Base-by-base conservation (phyloP, 805 yeast genomes). In the Barnettozyma sp. region DNA sequence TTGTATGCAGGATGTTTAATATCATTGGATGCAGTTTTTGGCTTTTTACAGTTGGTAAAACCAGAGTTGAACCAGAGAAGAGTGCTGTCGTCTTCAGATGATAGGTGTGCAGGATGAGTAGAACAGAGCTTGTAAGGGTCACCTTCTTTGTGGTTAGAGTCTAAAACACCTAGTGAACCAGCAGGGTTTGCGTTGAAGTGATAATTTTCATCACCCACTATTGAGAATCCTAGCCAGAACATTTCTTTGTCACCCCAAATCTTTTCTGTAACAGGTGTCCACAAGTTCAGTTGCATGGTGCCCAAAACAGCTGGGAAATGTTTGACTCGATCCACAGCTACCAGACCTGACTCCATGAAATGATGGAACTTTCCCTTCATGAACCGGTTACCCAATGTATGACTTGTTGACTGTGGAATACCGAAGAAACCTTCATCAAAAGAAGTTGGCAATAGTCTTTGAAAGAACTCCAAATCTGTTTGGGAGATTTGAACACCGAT, bases 201-300 rank as follows among this genome's bases (percentile, higher is more conserved):
- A 44, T 74, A 76, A 16, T 58, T 52, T 39, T 73, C 77, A 49
- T 75, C 73, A 8, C 83, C 78, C 38, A 66, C 62, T 38, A 68
- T 55, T 21, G 71, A 66, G 54, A 74, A 61, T 3, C 78, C 78
- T 14, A 78, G 51, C 85, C 85, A 78, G 45, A 76, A 72, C 45
- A 76, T 59, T 48, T 78, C 85, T 42, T 78, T 78, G 43, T 78
- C 85, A 17, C 85, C 84, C 70, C 78, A 77, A 10, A 74, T 63
- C 8, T 73, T 67, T 2, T 68, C 60, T 1, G 63, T 52, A 15
- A 66, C 62, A 11, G 66, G 55, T 22, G 58, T 54, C 56, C 65
- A 65, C 18, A 65, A 45, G 38, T 63, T 65, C 36, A 66, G 35
- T 24, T 59, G 56, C 2, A 60, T 44, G 1, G 74, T 59, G 39